These are phyloP conservation scores for Blastocystis hominis DNA, from an alignment of 352 stramenopile species.

Conservation along the genomic window DNA sequence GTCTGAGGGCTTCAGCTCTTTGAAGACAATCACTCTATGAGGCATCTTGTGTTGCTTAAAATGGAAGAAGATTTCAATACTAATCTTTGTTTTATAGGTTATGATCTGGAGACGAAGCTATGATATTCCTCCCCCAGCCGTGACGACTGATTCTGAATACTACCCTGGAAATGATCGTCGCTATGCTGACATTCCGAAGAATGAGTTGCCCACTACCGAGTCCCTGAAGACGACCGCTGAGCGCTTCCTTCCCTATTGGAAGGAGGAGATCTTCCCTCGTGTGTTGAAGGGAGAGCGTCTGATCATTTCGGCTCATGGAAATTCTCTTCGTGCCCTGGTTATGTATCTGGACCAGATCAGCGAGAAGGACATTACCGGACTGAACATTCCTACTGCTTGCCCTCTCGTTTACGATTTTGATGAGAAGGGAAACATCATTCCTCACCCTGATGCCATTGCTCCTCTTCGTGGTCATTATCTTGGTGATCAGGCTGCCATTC, in stretches of 20 bases:
- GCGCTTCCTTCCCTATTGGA: slow-evolving; percentile 87
- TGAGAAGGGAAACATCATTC: slow-evolving; percentile 87
- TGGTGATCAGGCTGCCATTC: slow-evolving; percentile 89
- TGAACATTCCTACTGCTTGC: slow-evolving; percentile 90
- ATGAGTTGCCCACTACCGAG: slow-evolving; percentile 64
- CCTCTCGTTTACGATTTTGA: slow-evolving; percentile 92
- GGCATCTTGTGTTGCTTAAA: neutral
- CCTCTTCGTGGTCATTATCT: slow-evolving; percentile 76
- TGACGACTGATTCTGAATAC: slow-evolving; percentile 65
- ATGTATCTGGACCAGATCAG: slow-evolving; percentile 95
- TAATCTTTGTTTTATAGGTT: slow-evolving; percentile 62
- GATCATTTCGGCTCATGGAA: slow-evolving; percentile 91
- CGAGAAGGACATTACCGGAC: slow-evolving; percentile 85
- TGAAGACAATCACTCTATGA: neutral
- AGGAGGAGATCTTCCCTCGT: slow-evolving; percentile 81
- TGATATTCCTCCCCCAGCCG: slow-evolving; percentile 85
- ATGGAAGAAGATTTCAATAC: neutral
- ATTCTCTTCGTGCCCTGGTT: slow-evolving; percentile 90
- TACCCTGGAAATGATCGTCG: slow-evolving; percentile 65
- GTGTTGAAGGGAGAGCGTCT: slow-evolving; percentile 87
- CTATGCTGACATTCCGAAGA: slow-evolving; percentile 63
- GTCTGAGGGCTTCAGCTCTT: neutral
- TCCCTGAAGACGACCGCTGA: slow-evolving; percentile 80
- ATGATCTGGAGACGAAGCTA: slow-evolving; percentile 91
- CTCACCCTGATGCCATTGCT: slow-evolving; percentile 78